A percentile compares a stretch with the other conserved stretches of the same genome.
Conservation (phyloP, 805 yeast species). For the Teunomyces cretensis region DNA sequence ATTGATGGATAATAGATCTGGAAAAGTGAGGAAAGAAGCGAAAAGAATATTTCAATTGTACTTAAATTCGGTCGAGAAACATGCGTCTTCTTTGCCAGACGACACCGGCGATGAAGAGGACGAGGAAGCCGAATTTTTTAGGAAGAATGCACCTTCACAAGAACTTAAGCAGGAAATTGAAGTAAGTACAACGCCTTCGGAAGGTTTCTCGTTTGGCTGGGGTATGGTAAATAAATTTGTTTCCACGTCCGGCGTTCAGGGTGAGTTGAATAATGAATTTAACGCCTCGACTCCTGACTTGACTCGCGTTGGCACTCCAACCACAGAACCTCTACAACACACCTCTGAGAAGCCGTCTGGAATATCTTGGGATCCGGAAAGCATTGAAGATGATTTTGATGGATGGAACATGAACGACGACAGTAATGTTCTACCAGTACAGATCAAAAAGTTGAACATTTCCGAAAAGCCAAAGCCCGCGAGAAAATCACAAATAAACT, state of each 20-base stretch:
- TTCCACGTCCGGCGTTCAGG: conserved; percentile 27
- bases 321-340: conserved; percentile 9
- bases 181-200: conserved; percentile 5
- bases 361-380: conserved; percentile 12
- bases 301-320: conserved; percentile 28
- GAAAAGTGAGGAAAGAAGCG: conserved; percentile 71
- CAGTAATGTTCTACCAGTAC: conserved; percentile 8
- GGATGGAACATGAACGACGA: conserved; percentile 22
- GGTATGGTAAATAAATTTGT: conserved; percentile 35
- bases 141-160: conserved; percentile 20
- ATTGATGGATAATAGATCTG: conserved; percentile 66
- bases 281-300: conserved; percentile 39
- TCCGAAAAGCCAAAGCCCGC: not conserved
- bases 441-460: conserved; percentile 1
- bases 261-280: conserved; percentile 36
- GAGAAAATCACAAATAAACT: conserved; percentile 1
- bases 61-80: conserved; percentile 37
- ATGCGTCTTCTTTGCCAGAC: conserved; percentile 34
- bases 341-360: not conserved
- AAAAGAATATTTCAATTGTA: conserved; percentile 63
- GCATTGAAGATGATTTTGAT: conserved; percentile 19
- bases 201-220: conserved; percentile 34
- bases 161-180: conserved; percentile 1
- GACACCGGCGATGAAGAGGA: conserved; percentile 37
- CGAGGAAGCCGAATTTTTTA: conserved; percentile 39